Evolutionary conservation across 176 grass and related monocot genomes (phyloP), one percentile per base, ranked within the genome.

Genomic region (Lolium rigidum): DNA sequence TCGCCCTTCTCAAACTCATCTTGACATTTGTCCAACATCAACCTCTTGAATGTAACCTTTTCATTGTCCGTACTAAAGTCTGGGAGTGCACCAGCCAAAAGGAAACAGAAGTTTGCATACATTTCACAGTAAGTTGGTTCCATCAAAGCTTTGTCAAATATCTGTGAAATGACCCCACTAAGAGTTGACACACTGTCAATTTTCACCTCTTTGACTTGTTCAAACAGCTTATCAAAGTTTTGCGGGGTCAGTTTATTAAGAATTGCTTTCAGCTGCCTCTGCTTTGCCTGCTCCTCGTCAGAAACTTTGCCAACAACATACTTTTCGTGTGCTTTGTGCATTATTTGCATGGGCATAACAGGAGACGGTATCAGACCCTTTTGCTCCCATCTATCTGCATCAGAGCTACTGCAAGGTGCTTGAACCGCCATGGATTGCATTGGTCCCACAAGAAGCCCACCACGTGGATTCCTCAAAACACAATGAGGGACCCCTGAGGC

Each of bases 111-210:
- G 87, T 92, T 84, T 63, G 95, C 93, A 85, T 98, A 98, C 95
- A 98, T 98, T 86, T 98, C 95, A 90, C 95, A 98, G 80, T 95
- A 98, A 52, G 95, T 98, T 47, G 95, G 95, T 64, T 98, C 95
- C 91, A 75, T 98, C 77, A 98, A 89, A 74, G 95, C 95, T 86
- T 98, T 98, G 83, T 98, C 95, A 92, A 98, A 98, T 85, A 98
- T 95, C 80, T 98, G 95, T 5, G 93, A 92, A 88, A 98, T 98
- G 82, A 98, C 89, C 39, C 95, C 95, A 4, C 59, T 86, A 57
- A 98, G 89, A 76, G 95, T 98, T 49, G 16, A 52, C 41, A 89
- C 85, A 46, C 10, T 95, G 72, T 98, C 95, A 13, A 98, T 98
- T 60, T 95, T 95, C 35, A 95, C 95, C 10, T 88, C 88, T 51